Percentiles rank a stretch among this genome's conserved stretches.
These are phyloP conservation scores for Yamadazyma phyllophila DNA, from an alignment of 805 yeast genomes.

Conservation along the genomic window DNA sequence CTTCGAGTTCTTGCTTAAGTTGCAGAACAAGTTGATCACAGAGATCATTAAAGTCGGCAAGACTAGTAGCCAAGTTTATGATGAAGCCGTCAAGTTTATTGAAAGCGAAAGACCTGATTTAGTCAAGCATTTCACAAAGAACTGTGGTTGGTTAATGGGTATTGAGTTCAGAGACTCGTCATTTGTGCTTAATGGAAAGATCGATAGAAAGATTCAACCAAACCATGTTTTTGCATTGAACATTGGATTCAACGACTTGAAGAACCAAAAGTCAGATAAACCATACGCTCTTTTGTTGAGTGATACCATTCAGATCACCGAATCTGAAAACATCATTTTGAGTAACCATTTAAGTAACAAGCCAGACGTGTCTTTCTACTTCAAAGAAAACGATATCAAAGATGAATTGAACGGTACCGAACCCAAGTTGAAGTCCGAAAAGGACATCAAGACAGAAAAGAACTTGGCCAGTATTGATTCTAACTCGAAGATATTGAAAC, in stretches of 20 bases:
- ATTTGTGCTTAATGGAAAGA: conserved; percentile 69
- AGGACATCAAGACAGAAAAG: conserved; percentile 32
- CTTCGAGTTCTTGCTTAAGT: conserved; percentile 69
- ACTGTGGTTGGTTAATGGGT: conserved; percentile 86
- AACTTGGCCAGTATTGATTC: conserved; percentile 28
- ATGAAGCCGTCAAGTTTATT: conserved; percentile 58
- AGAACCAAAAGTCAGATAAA: conserved; percentile 44
- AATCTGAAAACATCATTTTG: conserved; percentile 58
- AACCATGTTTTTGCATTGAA: conserved; percentile 76
- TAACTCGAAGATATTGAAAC: conserved; percentile 68
- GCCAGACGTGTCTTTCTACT: conserved; percentile 78
- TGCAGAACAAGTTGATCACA: conserved; percentile 64
- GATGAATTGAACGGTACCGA: conserved; percentile 23
- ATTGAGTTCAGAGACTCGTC: conserved; percentile 83
- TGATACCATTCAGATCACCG: conserved; percentile 75
- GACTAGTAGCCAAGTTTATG: conserved; percentile 64
- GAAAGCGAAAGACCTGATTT: conserved; percentile 60
- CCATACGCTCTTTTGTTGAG: conserved; percentile 70
- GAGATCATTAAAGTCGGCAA: conserved; percentile 63
- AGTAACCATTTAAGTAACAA: conserved; percentile 73
- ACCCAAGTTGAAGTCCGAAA: conserved; percentile 37
- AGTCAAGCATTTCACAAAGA: conserved; percentile 63
- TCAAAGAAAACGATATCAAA: conserved; percentile 51
- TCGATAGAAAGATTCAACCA: conserved; percentile 61
- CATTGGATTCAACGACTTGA: conserved; percentile 70